These are phyloP conservation scores for Senecio squalidus DNA, from an alignment of 140 eudicot genomes.

Conservation along the genomic window DNA sequence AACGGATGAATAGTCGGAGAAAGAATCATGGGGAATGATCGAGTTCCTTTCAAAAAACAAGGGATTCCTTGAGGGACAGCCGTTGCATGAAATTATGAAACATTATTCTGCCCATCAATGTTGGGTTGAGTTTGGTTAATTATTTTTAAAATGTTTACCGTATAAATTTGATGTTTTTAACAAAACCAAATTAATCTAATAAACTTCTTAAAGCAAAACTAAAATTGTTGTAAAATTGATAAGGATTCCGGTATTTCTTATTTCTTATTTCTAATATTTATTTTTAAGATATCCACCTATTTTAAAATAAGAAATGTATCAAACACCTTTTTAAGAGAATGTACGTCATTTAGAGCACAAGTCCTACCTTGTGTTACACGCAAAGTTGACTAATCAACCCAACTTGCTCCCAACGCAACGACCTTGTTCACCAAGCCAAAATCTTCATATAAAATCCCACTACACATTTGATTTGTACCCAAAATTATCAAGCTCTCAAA, in stretches of 20 bases:
- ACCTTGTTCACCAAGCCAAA: constrained; percentile 28
- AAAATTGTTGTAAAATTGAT: no score
- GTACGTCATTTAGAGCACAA: neutral
- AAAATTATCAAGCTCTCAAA: constrained; percentile 8
- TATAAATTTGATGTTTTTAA: no score
- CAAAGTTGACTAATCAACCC: constrained; percentile 17
- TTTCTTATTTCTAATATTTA: no score
- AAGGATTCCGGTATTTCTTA: no score
- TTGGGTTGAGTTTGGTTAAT: neutral
- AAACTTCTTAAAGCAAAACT: no score
- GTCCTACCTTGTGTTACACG: constrained; percentile 2
- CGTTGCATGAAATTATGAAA: constrained; percentile 2
- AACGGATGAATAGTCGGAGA: constrained; percentile 14
- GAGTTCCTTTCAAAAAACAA: no score
- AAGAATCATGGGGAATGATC: constrained; percentile 16
- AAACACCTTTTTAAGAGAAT: no score
- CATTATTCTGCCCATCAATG: constrained; percentile 3
- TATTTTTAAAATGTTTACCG: neutral
- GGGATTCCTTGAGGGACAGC: constrained; percentile 10
- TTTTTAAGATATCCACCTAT: no score
- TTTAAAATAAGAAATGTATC: no score
- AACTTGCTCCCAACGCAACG: neutral
- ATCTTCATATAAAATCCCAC: constrained; percentile 17
- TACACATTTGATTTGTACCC: neutral
- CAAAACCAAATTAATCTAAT: no score